Evolutionary conservation across 2,329 filamentous ascomycete genomes (phyloP).

Genomic region (Dryadomyces quercus-mongolicae): DNA sequence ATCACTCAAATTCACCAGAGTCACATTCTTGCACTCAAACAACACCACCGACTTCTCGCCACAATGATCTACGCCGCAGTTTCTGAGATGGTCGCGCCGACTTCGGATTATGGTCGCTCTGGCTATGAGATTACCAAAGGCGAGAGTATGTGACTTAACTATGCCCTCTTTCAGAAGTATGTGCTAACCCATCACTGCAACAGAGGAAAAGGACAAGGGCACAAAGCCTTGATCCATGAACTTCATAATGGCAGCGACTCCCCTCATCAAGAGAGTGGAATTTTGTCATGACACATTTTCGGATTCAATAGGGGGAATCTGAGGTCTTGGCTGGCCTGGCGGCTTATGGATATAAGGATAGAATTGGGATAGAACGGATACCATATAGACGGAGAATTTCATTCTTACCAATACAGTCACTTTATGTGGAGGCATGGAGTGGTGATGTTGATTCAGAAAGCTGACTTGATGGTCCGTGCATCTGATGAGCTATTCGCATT

Average conservation of each 20-base stretch:
- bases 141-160: background rate
- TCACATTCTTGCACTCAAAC: background rate
- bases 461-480: no score
- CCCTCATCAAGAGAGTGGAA: no score
- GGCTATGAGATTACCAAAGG: slow-evolving; percentile 1
- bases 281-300: no score
- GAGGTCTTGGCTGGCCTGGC: no score
- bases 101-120: background rate
- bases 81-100: background rate
- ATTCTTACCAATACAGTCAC: background rate
- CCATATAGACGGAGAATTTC: background rate
- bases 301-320: no score
- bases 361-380: background rate
- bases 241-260: no score
- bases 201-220: background rate
- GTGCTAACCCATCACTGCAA: background rate
- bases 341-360: background rate
- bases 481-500: no score
- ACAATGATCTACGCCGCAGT: background rate
- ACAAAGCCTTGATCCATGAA: background rate
- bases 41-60: background rate
- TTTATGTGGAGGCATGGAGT: no score
- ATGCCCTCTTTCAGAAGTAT: no score
- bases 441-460: no score
- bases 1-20: background rate